A percentile compares a stretch with the other conserved stretches of the same genome.
These are phyloP conservation scores for Begonia loranthoides DNA, from an alignment of 306 rosid genomes.

Conservation along the genomic window DNA sequence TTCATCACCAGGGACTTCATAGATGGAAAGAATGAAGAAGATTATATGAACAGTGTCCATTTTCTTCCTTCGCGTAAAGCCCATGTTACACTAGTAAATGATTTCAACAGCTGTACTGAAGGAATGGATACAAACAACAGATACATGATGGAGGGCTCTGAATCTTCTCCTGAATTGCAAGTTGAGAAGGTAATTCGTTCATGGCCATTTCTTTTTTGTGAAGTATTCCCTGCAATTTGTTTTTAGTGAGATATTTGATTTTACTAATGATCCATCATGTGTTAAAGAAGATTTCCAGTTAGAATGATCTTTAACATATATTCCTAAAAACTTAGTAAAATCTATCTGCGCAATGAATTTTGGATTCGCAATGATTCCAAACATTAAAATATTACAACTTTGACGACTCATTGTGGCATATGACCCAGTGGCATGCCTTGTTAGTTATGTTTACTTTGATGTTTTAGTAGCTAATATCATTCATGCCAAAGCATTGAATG, in stretches of 20 bases:
- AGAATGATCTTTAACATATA: too few species aligned
- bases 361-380: too few species aligned
- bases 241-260: not conserved
- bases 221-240: too few species aligned
- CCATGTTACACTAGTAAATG: constrained; percentile 9
- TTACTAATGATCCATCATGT: not conserved
- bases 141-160: constrained; percentile 18
- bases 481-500: too few species aligned
- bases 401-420: too few species aligned
- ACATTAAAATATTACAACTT: too few species aligned
- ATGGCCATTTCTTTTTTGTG: not conserved
- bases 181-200: constrained; percentile 34
- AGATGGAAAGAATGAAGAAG: constrained; percentile 21
- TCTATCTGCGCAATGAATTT: too few species aligned
- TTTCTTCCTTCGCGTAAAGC: constrained; percentile 22
- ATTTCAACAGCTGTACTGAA: constrained; percentile 11
- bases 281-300: not conserved
- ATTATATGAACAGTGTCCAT: constrained; percentile 14
- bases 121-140: constrained; percentile 21
- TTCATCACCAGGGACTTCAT: constrained; percentile 12
- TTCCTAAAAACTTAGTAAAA: too few species aligned
- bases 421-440: too few species aligned
- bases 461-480: too few species aligned
- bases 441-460: too few species aligned
- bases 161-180: constrained; percentile 22